phyloP scores from a whole-genome alignment of 2,329 filamentous ascomycete genomes.

The Claviceps pazoutovae region DNA sequence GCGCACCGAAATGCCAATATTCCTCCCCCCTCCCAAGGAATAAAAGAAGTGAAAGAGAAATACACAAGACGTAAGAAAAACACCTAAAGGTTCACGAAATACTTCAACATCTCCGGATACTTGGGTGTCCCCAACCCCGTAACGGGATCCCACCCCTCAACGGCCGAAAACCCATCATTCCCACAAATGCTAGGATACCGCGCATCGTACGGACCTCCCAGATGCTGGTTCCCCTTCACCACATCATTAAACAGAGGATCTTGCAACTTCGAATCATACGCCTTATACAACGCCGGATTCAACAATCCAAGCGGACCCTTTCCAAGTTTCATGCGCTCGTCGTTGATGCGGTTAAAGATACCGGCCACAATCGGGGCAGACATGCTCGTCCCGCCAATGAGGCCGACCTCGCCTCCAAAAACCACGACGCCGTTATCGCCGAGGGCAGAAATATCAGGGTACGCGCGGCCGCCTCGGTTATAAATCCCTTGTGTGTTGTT shows the following conservation, averaged over 20 bases:
- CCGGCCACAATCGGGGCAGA: conserved; percentile 20
- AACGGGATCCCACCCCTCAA: conserved; percentile 10
- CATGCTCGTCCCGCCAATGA: conserved; percentile 35
- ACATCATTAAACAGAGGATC: conserved; percentile 8
- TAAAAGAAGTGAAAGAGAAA: not conserved
- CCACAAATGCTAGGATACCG: conserved; percentile 7
- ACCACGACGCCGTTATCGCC: conserved; percentile 30
- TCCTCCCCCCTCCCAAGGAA: not conserved
- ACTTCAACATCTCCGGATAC: conserved; percentile 22
- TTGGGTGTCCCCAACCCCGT: conserved; percentile 10
- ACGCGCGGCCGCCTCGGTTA: conserved; percentile 33
- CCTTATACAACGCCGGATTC: conserved; percentile 19
- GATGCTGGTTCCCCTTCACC: conserved; percentile 8
- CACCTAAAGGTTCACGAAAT: conserved; percentile 18
- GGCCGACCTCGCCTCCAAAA: conserved; percentile 25
- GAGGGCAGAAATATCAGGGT: conserved; percentile 33
- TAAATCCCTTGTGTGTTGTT: conserved; percentile 16
- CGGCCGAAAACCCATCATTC: conserved; percentile 10
- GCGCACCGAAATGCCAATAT: not conserved
- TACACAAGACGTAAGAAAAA: not conserved
- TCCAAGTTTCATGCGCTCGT: conserved; percentile 14
- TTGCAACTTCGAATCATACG: not conserved
- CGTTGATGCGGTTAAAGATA: conserved; percentile 21
- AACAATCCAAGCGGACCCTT: conserved; percentile 19
- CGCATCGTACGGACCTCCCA: conserved; percentile 6